Evolutionary conservation across 106 monocot species (phyloP).

Genomic region (Dendrobium huoshanense): DNA sequence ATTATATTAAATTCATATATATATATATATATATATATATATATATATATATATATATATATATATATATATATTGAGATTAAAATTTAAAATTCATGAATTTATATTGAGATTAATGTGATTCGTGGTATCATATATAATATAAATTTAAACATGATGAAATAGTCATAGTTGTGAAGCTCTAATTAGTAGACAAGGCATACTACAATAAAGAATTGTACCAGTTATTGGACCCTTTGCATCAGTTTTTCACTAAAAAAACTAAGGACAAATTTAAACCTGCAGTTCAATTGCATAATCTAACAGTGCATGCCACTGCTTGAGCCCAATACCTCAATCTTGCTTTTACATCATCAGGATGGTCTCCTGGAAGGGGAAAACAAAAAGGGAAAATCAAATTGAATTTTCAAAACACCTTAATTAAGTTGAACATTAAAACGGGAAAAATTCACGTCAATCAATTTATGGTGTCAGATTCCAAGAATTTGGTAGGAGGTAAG

Average conservation of each 20-base stretch:
- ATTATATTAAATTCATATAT: too few relatives aligned
- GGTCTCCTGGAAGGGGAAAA: slow-evolving; percentile 12
- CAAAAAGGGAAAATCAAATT: not conserved
- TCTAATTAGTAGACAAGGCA: not conserved
- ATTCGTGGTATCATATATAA: too few relatives aligned
- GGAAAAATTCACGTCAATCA: too few relatives aligned
- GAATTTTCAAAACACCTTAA: not conserved
- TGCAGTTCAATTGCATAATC: slow-evolving; percentile 19
- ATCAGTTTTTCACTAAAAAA: not conserved
- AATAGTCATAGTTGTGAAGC: not conserved
- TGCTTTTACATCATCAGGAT: slow-evolving; percentile 30
- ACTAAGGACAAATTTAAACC: not conserved
- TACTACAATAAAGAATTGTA: not conserved
- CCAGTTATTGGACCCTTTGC: not conserved
- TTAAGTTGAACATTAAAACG: too few relatives aligned
- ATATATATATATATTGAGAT: too few relatives aligned
- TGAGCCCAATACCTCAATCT: slow-evolving; percentile 28
- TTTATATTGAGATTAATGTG: too few relatives aligned
- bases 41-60: too few relatives aligned
- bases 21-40: too few relatives aligned
- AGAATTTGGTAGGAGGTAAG: too few relatives aligned
- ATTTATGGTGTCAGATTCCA: too few relatives aligned
- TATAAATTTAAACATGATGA: too few relatives aligned
- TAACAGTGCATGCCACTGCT: slow-evolving; percentile 25
- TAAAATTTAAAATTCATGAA: too few relatives aligned